Base-by-base conservation (phyloP, 2,329 filamentous ascomycete species). In the Penicillium hesseltinei region DNA sequence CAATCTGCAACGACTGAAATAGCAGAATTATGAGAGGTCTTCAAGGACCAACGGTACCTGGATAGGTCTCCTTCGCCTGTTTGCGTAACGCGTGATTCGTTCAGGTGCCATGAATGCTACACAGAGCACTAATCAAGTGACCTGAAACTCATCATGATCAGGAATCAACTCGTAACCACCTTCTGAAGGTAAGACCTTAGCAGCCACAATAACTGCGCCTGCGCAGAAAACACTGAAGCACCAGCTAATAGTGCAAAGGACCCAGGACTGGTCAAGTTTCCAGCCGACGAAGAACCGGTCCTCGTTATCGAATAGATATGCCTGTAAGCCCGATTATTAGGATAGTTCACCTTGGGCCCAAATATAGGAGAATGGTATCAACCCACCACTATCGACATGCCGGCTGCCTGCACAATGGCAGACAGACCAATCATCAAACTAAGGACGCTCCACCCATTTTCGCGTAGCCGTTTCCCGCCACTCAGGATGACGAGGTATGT, bases 121-220 rank as follows among this genome's bases (percentile, higher is more conserved):
- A 36, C 21, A 11, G 10, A 48, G 11, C 40, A 3, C 5, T 35
- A 58, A 58, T 47, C 53, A 62, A 36, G 35, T 40, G 38, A 56
- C 56, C 2, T 53, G 54, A 7, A 65, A 38, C 11, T 44, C 44
- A 49, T 67, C 65, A 56, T 71, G 68, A 51, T 79, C 77, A 8
- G 79, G 85, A 70, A 87, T 91, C 61, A 90, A 83, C 72, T 96
- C 90, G 77, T 96, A 97, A 55, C 91, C 92, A 68, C 89, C 90
- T 72, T 97, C 92, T 0, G 86, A 83, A 0, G 91, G 88, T 43
- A 96, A 78, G 23, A 89, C 74, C 58, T 86, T 84, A 5, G 88
- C 88, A 2, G 90, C 89, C 11, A 85, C 76, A 1, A 83, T 78
- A 53, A 97, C 78, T 13, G 83, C 85, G 15, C 80, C 69, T 0